Conservation (phyloP, 768 basidiomycete species). For the Leccinum subgranulosum region DNA sequence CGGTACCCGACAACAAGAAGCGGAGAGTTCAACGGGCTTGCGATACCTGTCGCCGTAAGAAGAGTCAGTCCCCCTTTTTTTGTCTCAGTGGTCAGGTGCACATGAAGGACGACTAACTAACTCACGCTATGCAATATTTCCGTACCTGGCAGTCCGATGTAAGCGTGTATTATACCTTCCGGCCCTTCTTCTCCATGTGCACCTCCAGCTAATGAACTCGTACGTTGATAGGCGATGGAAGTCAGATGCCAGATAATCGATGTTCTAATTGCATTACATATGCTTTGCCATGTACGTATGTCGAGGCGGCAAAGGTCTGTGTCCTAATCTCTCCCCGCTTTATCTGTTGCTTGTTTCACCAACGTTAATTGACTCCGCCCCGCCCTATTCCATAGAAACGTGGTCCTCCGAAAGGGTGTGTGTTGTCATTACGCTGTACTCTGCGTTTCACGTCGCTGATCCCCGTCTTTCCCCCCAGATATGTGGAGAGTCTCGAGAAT, state of each 20-base stretch:
- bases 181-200: neutral
- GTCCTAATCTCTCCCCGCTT: neutral
- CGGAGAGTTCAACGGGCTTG: constrained; percentile 75
- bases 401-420: constrained; percentile 37
- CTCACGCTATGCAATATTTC: neutral
- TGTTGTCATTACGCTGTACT: neutral
- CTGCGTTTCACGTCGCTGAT: neutral
- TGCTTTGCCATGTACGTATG: constrained; percentile 51
- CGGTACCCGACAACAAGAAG: constrained; percentile 52
- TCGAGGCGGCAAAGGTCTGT: constrained; percentile 51
- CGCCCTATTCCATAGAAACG: constrained; percentile 32
- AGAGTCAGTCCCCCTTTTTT: constrained; percentile 48
- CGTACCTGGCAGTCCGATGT: constrained; percentile 22
- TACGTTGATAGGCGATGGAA: constrained; percentile 51
- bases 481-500: constrained; percentile 60
- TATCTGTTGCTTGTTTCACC: neutral
- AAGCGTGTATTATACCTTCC: constrained; percentile 6
- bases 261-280: constrained; percentile 57
- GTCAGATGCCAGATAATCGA: constrained; percentile 48
- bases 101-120: neutral
- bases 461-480: constrained; percentile 33
- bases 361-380: neutral
- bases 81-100: neutral
- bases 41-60: constrained; percentile 81
- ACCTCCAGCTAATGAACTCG: neutral